phyloP scores from a whole-genome alignment of 2,329 filamentous ascomycete genomes.

The Diaporthe caulivora region DNA sequence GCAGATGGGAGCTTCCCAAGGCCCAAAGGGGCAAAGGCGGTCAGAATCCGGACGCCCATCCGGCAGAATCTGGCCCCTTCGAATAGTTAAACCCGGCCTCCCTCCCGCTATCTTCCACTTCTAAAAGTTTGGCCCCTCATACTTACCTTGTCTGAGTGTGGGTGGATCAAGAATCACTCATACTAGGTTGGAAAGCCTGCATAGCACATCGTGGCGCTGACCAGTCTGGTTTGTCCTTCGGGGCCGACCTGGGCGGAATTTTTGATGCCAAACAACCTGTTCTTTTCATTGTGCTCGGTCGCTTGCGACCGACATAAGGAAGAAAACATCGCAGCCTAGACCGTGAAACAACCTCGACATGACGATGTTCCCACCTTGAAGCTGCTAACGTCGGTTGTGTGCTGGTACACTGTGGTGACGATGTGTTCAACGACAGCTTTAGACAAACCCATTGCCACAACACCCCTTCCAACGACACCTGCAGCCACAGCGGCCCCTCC shows the following conservation, averaged over 20 bases:
- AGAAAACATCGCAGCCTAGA: neutral
- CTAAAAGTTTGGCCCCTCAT: neutral
- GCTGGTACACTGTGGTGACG: too few relatives aligned
- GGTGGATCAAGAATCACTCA: constrained; percentile 24
- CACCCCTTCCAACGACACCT: too few relatives aligned
- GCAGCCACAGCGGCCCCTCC: too few relatives aligned
- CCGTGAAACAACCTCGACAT: too few relatives aligned
- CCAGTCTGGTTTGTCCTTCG: constrained; percentile 28
- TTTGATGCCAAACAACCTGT: constrained; percentile 12
- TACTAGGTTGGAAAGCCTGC: constrained; percentile 34
- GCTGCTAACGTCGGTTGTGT: too few relatives aligned
- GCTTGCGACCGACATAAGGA: constrained; percentile 33
- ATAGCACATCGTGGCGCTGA: constrained; percentile 33
- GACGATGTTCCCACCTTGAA: too few relatives aligned
- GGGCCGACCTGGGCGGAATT: constrained; percentile 19
- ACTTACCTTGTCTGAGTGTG: constrained; percentile 1
- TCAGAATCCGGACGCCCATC: neutral
- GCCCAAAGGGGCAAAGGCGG: neutral
- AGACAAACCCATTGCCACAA: too few relatives aligned
- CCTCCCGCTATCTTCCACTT: neutral
- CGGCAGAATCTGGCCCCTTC: neutral
- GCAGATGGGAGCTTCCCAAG: neutral
- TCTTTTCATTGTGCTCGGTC: constrained; percentile 33
- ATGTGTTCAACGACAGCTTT: too few relatives aligned
- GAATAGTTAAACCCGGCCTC: constrained; percentile 3